These are phyloP conservation scores for Lentinula guzmanii DNA, from an alignment of 768 basidiomycete genomes.

Conservation along the genomic window DNA sequence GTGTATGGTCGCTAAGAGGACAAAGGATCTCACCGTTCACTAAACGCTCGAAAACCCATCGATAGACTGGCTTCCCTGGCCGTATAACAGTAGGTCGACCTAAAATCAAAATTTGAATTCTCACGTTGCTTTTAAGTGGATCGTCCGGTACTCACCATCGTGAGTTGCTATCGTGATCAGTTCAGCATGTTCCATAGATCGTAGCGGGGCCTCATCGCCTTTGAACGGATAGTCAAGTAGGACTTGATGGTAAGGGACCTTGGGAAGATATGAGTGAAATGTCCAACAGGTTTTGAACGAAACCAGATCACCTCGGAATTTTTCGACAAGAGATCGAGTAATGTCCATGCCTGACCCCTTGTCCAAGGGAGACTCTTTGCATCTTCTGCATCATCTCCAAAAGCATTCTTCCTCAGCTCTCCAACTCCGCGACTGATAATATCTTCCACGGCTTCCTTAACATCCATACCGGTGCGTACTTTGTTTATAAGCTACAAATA, in stretches of 20 bases:
- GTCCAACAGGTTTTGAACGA: slow-evolving; percentile 18
- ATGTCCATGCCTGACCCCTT: slow-evolving; percentile 80
- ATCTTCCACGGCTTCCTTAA: slow-evolving; percentile 85
- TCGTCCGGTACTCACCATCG: slow-evolving; percentile 44
- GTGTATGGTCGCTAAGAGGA: neutral
- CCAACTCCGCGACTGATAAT: slow-evolving; percentile 74
- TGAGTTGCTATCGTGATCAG: slow-evolving; percentile 74
- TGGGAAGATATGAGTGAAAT: slow-evolving; percentile 1
- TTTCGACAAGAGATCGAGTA: slow-evolving; percentile 69
- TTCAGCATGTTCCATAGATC: slow-evolving; percentile 85
- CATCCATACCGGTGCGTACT: slow-evolving; percentile 62
- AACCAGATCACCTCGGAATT: slow-evolving; percentile 49
- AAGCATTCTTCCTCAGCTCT: slow-evolving; percentile 86
- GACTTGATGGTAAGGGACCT: slow-evolving; percentile 81
- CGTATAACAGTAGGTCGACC: slow-evolving; percentile 80
- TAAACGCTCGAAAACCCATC: slow-evolving; percentile 78
- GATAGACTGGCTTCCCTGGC: slow-evolving; percentile 89
- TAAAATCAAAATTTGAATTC: slow-evolving; percentile 16
- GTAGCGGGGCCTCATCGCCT: slow-evolving; percentile 75
- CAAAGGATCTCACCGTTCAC: slow-evolving; percentile 53
- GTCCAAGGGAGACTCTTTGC: slow-evolving; percentile 80
- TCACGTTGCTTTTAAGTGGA: neutral
- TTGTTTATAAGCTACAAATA: slow-evolving; percentile 71
- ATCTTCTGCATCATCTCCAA: slow-evolving; percentile 90
- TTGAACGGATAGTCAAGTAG: slow-evolving; percentile 86